These are phyloP conservation scores for Phytophthora cryptogea DNA, from an alignment of 352 stramenopile genomes.

Conservation along the genomic window DNA sequence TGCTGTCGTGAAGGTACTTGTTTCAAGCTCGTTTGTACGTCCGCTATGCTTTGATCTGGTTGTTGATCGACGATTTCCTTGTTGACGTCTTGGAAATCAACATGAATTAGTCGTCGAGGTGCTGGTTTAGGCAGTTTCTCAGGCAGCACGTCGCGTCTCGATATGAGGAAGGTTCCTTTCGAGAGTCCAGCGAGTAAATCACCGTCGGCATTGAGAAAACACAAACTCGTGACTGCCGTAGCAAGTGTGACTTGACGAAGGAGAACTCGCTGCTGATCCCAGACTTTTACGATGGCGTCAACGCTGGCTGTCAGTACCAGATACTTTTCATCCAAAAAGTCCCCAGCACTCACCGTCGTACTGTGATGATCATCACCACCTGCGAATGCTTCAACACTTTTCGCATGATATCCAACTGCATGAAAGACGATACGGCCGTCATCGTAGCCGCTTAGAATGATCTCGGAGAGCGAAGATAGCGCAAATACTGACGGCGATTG, in stretches of 20 bases:
- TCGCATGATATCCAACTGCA: conserved; percentile 40
- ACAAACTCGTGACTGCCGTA: conserved; percentile 61
- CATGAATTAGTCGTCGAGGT: conserved; percentile 10
- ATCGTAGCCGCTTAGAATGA: conserved; percentile 65
- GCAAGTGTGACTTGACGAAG: conserved; percentile 64
- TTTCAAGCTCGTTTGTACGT: not conserved
- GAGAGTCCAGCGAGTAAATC: conserved; percentile 61
- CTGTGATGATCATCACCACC: conserved; percentile 52
- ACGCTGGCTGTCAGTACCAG: conserved; percentile 66
- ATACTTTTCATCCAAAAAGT: conserved; percentile 65
- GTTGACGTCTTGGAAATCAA: conserved; percentile 8
- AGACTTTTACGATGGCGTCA: conserved; percentile 76
- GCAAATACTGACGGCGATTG: conserved; percentile 56
- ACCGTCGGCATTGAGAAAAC: conserved; percentile 68
- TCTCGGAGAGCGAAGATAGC: conserved; percentile 53
- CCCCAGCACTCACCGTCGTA: conserved; percentile 60
- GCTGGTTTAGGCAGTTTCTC: conserved; percentile 42
- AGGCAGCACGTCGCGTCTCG: conserved; percentile 59
- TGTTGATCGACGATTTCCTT: not conserved
- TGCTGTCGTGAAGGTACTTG: not conserved
- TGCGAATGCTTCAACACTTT: conserved; percentile 41
- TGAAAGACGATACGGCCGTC: conserved; percentile 62
- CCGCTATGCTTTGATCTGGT: not conserved
- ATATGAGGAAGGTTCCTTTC: conserved; percentile 62
- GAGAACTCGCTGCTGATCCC: conserved; percentile 62